These are phyloP conservation scores for Pisolithus microcarpus DNA, from an alignment of 768 basidiomycete species.

Conservation along the genomic window DNA sequence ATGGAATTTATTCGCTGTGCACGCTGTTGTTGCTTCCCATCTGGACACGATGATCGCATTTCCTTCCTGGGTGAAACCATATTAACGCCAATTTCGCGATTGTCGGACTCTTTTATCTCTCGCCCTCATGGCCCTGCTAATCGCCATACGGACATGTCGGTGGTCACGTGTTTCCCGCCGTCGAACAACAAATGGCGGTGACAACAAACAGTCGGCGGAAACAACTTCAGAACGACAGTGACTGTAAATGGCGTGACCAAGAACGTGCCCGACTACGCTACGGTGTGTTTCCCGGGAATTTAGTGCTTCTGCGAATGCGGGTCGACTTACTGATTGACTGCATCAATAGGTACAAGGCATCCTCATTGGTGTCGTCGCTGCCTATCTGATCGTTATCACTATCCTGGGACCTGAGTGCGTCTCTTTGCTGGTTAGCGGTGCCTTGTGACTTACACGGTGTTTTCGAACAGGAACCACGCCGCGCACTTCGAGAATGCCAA, in stretches of 20 bases:
- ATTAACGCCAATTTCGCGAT: neutral
- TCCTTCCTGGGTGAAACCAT: neutral
- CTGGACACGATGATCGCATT: neutral
- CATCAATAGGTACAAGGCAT: conserved; percentile 52
- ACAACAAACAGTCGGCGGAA: conserved; percentile 51
- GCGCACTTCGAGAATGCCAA: conserved; percentile 81
- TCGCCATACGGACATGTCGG: neutral
- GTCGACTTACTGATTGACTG: neutral
- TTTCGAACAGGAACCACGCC: conserved; percentile 53
- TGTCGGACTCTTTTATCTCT: neutral
- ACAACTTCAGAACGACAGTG: conserved; percentile 46
- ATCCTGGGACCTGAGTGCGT: conserved; percentile 74
- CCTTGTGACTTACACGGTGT: neutral
- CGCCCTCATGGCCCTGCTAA: neutral
- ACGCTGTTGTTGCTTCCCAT: neutral
- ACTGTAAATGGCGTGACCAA: conserved; percentile 32
- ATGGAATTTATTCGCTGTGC: neutral
- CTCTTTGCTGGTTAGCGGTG: neutral
- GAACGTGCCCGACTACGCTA: conserved; percentile 59
- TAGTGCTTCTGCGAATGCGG: neutral
- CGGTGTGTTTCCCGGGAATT: conserved; percentile 27
- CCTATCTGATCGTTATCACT: conserved; percentile 68
- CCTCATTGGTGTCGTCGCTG: conserved; percentile 75
- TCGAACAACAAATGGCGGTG: neutral
- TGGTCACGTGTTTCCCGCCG: neutral